Percentiles rank a stretch among this genome's conserved stretches.
These are phyloP conservation scores for Geosmithia morbida DNA, from an alignment of 2,329 filamentous ascomycete genomes.

Conservation along the genomic window DNA sequence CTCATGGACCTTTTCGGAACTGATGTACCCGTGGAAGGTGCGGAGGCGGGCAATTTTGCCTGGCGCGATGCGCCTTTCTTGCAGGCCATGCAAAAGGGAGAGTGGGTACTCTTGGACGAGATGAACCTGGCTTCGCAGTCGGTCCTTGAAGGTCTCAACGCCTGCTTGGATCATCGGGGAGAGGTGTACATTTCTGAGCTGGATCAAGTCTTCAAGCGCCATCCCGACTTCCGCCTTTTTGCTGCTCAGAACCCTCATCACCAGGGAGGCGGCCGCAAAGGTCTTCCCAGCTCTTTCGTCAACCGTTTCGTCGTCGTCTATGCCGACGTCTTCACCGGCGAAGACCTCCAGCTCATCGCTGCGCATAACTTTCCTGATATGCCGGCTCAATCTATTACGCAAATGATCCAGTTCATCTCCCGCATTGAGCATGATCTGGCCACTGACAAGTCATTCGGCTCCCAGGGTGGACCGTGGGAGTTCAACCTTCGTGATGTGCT, in stretches of 20 bases:
- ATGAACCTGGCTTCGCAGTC: conserved; percentile 98
- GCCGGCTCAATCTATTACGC: conserved; percentile 40
- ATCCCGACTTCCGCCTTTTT: conserved; percentile 85
- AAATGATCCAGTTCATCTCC: conserved; percentile 68
- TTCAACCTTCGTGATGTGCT: conserved; percentile 87
- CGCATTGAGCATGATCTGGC: conserved; percentile 61
- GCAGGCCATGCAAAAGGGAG: conserved; percentile 88
- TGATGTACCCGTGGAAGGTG: conserved; percentile 90
- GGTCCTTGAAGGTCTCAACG: conserved; percentile 89
- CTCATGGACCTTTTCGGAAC: conserved; percentile 95
- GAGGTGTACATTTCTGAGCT: conserved; percentile 93
- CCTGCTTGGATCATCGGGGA: conserved; percentile 89
- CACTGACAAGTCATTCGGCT: conserved; percentile 40
- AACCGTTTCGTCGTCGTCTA: conserved; percentile 98
- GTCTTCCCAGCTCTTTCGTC: conserved; percentile 87
- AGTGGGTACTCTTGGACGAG: conserved; percentile 94
- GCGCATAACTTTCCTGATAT: conserved; percentile 59
- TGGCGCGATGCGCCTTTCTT: conserved; percentile 95
- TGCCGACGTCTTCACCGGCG: conserved; percentile 71
- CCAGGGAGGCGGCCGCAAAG: conserved; percentile 90
- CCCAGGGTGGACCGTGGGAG: conserved; percentile 74
- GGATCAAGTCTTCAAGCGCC: conserved; percentile 82
- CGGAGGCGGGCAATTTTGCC: conserved; percentile 75
- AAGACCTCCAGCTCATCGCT: conserved; percentile 75
- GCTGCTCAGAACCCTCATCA: conserved; percentile 96